Evolutionary conservation across 2,329 filamentous ascomycete species (phyloP).

Genomic region (Coleophoma cylindrospora): DNA sequence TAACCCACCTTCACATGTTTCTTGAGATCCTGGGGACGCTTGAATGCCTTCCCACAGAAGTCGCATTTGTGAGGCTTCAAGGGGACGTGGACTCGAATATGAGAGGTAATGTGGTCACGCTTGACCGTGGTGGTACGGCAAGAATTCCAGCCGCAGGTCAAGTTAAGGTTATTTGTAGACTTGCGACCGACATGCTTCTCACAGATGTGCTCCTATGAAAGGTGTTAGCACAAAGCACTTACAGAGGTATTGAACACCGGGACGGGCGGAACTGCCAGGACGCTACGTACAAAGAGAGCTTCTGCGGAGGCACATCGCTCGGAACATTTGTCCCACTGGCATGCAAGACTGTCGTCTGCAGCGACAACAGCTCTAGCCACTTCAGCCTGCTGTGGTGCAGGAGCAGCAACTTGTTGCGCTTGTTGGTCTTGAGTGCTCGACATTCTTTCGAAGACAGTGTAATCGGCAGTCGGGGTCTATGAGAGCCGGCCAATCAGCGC

Average conservation of each 20-base stretch:
- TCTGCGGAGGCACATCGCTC: conserved; percentile 32
- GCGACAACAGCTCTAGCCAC: conserved; percentile 13
- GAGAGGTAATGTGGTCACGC: conserved; percentile 97
- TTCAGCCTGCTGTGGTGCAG: conserved; percentile 10
- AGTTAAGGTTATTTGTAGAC: conserved; percentile 96
- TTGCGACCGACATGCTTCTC: conserved; percentile 98
- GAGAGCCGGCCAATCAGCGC: conserved; percentile 2
- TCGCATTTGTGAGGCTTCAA: conserved; percentile 99
- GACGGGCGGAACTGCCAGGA: background rate
- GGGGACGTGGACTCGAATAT: conserved; percentile 97
- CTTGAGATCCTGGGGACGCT: conserved; percentile 97
- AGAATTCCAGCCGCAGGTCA: conserved; percentile 95
- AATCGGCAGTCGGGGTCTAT: background rate
- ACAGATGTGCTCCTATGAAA: conserved; percentile 83
- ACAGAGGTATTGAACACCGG: background rate
- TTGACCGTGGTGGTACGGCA: conserved; percentile 97
- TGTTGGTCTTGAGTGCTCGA: conserved; percentile 4
- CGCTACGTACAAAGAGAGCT: conserved; percentile 31
- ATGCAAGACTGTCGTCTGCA: conserved; percentile 29
- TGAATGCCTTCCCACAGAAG: conserved; percentile 98
- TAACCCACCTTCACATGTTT: conserved; percentile 85
- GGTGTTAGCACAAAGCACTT: background rate
- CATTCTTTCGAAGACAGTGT: background rate
- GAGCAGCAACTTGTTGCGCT: conserved; percentile 11
- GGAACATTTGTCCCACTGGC: conserved; percentile 34